Percentiles rank a stretch among this genome's conserved stretches.
These are phyloP conservation scores for Cryphonectria naterciae DNA, from an alignment of 2,329 filamentous ascomycete genomes.

Conservation along the genomic window DNA sequence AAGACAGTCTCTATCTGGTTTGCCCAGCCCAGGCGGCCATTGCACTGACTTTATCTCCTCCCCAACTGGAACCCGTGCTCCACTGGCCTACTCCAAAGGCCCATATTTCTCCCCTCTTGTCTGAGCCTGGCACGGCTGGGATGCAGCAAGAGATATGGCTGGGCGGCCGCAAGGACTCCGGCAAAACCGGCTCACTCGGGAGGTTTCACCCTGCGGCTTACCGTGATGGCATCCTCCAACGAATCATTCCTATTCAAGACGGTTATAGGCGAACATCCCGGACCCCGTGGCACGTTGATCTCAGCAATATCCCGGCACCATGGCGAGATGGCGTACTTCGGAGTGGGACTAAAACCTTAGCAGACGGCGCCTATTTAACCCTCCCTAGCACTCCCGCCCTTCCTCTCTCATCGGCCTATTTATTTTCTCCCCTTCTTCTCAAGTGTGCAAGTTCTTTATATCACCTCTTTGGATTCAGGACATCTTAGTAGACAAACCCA, in stretches of 20 bases:
- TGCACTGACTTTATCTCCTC: slow-evolving; percentile 2
- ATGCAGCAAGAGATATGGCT: slow-evolving; percentile 21
- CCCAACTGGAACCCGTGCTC: slow-evolving; percentile 4
- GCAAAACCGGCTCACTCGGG: slow-evolving; percentile 14
- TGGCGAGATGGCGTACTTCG: not conserved
- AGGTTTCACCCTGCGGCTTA: slow-evolving; percentile 25
- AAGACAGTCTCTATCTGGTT: slow-evolving; percentile 15
- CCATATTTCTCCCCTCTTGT: slow-evolving; percentile 12
- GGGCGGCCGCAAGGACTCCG: slow-evolving; percentile 1
- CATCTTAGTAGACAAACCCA: not conserved
- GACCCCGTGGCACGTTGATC: slow-evolving; percentile 14
- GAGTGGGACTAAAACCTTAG: slow-evolving; percentile 3
- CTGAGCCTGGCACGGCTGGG: not conserved
- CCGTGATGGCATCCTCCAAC: slow-evolving; percentile 16
- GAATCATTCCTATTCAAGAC: slow-evolving; percentile 13
- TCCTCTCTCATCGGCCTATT: not conserved
- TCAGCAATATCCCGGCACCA: not conserved
- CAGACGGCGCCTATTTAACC: slow-evolving; percentile 24
- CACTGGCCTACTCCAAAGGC: slow-evolving; percentile 6
- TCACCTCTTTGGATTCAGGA: slow-evolving; percentile 1
- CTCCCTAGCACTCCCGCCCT: slow-evolving; percentile 13
- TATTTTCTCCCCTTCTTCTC: not conserved
- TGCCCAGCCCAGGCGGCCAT: slow-evolving; percentile 1
- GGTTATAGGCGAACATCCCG: slow-evolving; percentile 21
- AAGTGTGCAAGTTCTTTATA: not conserved